Percentiles rank a stretch among this genome's conserved stretches.
Evolutionary conservation across 768 basidiomycete genomes (phyloP).

Genomic region (Trametes meyenii): DNA sequence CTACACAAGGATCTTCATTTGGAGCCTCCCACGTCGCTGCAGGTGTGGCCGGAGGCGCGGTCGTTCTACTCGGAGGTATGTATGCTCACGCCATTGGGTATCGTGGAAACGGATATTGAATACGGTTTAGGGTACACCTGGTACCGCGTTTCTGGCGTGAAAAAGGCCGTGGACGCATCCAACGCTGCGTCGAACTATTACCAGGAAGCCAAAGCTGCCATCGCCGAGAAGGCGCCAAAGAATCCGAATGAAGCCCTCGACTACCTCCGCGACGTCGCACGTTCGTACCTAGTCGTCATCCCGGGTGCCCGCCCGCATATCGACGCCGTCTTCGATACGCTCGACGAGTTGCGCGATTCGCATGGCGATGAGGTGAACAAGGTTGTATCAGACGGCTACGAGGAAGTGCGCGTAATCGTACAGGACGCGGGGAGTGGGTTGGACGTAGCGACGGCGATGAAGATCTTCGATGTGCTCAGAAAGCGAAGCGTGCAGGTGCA

Average conservation of each 20-base stretch:
- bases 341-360: slow-evolving; percentile 41
- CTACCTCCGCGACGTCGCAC: slow-evolving; percentile 44
- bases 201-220: slow-evolving; percentile 31
- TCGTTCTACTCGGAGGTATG: slow-evolving; percentile 36
- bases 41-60: slow-evolving; percentile 35
- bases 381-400: slow-evolving; percentile 40
- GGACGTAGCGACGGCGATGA: slow-evolving; percentile 33
- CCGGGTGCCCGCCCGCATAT: slow-evolving; percentile 43
- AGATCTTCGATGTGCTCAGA: slow-evolving; percentile 33
- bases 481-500: slow-evolving; percentile 32
- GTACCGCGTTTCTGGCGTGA: slow-evolving; percentile 47
- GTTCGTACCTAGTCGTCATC: slow-evolving; percentile 43
- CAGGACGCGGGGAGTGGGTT: slow-evolving; percentile 24
- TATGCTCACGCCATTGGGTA: no score
- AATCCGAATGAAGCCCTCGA: slow-evolving; percentile 37
- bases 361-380: slow-evolving; percentile 44
- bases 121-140: slow-evolving; percentile 34
- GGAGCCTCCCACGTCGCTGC: slow-evolving; percentile 31
- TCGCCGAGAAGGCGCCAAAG: slow-evolving; percentile 33
- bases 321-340: slow-evolving; percentile 47
- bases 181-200: slow-evolving; percentile 31
- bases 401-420: slow-evolving; percentile 37
- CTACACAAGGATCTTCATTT: neutral
- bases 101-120: neutral
- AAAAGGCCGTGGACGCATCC: slow-evolving; percentile 40